Conservation (phyloP, 768 basidiomycete species). For the Auricularia auricula-judae region DNA sequence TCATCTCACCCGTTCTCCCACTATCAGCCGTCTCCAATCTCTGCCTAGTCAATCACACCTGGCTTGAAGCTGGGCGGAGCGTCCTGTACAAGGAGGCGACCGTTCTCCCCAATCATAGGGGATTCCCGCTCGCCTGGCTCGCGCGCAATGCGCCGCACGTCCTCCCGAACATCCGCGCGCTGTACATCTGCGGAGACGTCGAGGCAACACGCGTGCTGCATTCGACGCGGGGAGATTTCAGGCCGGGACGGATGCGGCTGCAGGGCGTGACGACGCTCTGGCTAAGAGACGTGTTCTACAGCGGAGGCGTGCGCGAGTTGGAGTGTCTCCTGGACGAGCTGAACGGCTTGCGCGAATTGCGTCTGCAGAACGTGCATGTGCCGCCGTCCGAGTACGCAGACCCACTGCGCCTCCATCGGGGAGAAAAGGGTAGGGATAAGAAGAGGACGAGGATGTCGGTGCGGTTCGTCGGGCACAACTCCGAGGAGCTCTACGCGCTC, state of each 20-base stretch:
- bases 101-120: background rate
- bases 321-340: too few relatives aligned
- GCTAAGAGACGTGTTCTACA: too few relatives aligned
- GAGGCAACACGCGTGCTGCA: background rate
- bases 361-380: too few relatives aligned
- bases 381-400: too few relatives aligned
- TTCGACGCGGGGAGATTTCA: background rate
- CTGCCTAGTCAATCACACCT: background rate
- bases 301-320: too few relatives aligned
- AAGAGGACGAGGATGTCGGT: too few relatives aligned
- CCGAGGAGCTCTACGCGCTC: too few relatives aligned
- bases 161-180: background rate
- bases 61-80: background rate
- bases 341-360: too few relatives aligned
- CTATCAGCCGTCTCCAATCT: background rate
- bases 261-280: background rate
- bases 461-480: too few relatives aligned
- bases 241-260: background rate
- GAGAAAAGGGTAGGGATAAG: too few relatives aligned
- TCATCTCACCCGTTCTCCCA: background rate
- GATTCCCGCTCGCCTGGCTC: background rate
- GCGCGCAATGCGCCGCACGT: background rate
- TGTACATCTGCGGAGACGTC: background rate
- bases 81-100: background rate
- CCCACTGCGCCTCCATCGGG: too few relatives aligned